phyloP scores from a whole-genome alignment of 169 alveolate genomes.

The Plasmodium falciparum region DNA sequence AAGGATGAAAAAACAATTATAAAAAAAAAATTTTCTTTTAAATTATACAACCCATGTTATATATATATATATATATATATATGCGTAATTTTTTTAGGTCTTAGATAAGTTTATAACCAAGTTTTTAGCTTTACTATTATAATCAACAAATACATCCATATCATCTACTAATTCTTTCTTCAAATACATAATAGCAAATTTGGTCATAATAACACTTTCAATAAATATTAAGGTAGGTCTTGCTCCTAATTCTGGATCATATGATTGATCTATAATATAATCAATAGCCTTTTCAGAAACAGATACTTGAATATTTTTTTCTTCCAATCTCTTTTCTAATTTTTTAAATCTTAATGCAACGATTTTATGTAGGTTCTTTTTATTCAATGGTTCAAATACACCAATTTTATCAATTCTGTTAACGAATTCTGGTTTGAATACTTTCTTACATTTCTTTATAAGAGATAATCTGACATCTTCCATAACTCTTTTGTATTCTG shows the following conservation, averaged over 20 bases:
- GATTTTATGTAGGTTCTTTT: conserved; percentile 76
- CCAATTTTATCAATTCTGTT: conserved; percentile 87
- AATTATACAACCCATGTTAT: too few relatives aligned
- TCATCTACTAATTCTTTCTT: conserved; percentile 68
- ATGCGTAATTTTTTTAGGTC: too few relatives aligned
- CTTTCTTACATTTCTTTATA: conserved; percentile 68
- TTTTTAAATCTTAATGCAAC: conserved; percentile 75
- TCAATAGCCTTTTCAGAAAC: conserved; percentile 71
- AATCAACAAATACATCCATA: conserved; percentile 66
- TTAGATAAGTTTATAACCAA: conserved; percentile 44
- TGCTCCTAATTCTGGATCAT: conserved; percentile 77
- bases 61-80: too few relatives aligned
- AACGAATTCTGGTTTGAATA: conserved; percentile 85
- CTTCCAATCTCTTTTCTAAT: conserved; percentile 72
- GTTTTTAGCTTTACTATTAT: conserved; percentile 12
- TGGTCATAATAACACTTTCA: conserved; percentile 77
- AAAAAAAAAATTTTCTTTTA: too few relatives aligned
- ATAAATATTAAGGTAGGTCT: conserved; percentile 76
- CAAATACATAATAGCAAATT: conserved; percentile 70
- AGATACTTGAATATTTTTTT: conserved; percentile 42
- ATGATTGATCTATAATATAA: conserved; percentile 69
- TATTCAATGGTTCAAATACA: conserved; percentile 77
- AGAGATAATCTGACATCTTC: conserved; percentile 65
- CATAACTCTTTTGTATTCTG: conserved; percentile 51
- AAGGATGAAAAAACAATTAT: too few relatives aligned